A percentile compares a stretch with the other conserved stretches of the same genome.
Evolutionary conservation across 805 yeast genomes (phyloP).

Genomic region (Candida rishiriensis): DNA sequence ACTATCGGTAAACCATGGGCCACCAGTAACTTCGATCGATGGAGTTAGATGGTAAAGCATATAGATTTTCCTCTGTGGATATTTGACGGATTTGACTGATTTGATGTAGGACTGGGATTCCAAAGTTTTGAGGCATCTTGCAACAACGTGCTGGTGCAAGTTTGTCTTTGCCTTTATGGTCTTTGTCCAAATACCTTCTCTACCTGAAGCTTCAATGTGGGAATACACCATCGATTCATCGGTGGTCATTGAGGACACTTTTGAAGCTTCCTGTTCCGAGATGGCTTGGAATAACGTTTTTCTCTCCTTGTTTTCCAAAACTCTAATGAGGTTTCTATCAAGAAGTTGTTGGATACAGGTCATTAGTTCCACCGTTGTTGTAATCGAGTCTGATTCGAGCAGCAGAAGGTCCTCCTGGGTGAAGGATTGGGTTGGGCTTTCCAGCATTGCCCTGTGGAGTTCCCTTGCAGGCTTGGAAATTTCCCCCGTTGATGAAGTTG

Average conservation of each 20-base stretch:
- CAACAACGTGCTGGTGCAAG: conserved; percentile 86
- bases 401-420: conserved; percentile 63
- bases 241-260: conserved; percentile 68
- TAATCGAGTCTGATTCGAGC: conserved; percentile 35
- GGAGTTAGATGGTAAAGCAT: conserved; percentile 95
- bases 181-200: conserved; percentile 97
- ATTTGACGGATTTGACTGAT: conserved; percentile 81
- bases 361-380: conserved; percentile 40
- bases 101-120: conserved; percentile 83
- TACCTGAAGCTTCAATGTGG: conserved; percentile 84
- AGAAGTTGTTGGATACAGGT: conserved; percentile 41
- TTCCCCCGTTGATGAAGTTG: not conserved
- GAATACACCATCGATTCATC: conserved; percentile 92
- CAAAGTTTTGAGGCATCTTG: conserved; percentile 71
- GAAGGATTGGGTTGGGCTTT: conserved; percentile 45
- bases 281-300: conserved; percentile 74
- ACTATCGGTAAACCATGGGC: conserved; percentile 98
- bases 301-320: conserved; percentile 57
- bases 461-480: conserved; percentile 37
- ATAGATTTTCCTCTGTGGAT: conserved; percentile 91
- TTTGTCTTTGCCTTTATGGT: conserved; percentile 85
- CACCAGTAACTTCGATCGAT: conserved; percentile 93
- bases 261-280: conserved; percentile 66
- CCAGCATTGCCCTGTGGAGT: conserved; percentile 64
- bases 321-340: conserved; percentile 53